Percentiles rank a stretch among this genome's conserved stretches.
phyloP scores from a whole-genome alignment of 1,139 yeast genomes.

The Ashbya aceris region DNA sequence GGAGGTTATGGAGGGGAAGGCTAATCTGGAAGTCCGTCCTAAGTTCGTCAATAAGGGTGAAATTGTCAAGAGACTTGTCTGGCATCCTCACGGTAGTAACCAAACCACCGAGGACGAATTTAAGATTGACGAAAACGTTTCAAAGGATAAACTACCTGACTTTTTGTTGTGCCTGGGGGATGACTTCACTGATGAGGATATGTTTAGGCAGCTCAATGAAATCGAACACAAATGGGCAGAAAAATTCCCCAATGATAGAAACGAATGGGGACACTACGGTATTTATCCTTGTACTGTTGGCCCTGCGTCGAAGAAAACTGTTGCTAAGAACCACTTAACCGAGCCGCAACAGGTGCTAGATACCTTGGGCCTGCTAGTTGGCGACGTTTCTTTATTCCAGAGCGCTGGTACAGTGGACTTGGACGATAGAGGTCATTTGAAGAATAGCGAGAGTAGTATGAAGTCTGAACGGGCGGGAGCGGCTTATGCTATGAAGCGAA shows the following conservation, averaged over 20 bases:
- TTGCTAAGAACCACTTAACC: conserved; percentile 78
- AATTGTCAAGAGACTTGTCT: conserved; percentile 72
- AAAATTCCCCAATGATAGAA: conserved; percentile 30
- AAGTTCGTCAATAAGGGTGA: conserved; percentile 93
- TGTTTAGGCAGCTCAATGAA: conserved; percentile 68
- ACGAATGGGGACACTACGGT: conserved; percentile 47
- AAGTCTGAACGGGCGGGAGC: conserved; percentile 26
- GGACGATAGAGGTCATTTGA: conserved; percentile 63
- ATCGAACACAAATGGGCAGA: conserved; percentile 43
- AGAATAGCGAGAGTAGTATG: conserved; percentile 32
- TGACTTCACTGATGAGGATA: conserved; percentile 94
- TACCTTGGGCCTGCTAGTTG: conserved; percentile 70
- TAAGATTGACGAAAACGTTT: conserved; percentile 32
- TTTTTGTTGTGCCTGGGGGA: conserved; percentile 89
- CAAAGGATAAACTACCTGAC: conserved; percentile 54
- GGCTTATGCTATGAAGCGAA: conserved; percentile 25
- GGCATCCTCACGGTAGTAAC: conserved; percentile 46
- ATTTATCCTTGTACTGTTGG: conserved; percentile 90
- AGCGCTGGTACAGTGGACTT: conserved; percentile 66
- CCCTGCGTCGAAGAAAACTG: conserved; percentile 81
- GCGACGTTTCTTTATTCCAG: conserved; percentile 65
- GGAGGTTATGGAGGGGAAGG: conserved; percentile 96
- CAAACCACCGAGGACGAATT: conserved; percentile 27
- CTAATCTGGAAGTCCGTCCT: conserved; percentile 94
- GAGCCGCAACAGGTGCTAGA: conserved; percentile 84